Conservation (phyloP, 345 rosid genomes). For the Citrus cavaleriei region DNA sequence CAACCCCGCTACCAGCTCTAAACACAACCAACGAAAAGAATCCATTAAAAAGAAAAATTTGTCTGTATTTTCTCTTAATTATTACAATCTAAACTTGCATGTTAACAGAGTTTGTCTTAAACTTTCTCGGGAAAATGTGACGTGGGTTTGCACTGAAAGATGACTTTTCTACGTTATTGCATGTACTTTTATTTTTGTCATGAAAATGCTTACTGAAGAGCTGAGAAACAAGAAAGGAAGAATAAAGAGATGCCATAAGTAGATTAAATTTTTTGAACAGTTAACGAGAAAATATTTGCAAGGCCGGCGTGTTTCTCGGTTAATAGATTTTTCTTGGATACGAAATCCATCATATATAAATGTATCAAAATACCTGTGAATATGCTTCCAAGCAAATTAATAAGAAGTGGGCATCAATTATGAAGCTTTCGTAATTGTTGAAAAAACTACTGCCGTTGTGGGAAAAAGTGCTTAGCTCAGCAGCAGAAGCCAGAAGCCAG, state of each 20-base stretch:
- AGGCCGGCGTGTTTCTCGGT: background rate
- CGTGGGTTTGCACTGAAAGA: background rate
- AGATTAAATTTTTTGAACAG: background rate
- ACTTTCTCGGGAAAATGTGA: background rate
- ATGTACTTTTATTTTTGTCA: background rate
- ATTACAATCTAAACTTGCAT: no score
- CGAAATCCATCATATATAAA: background rate
- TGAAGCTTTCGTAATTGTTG: conserved; percentile 2
- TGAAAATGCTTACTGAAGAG: background rate
- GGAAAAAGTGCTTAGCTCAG: conserved; percentile 5
- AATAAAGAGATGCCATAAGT: background rate
- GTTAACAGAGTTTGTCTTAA: background rate
- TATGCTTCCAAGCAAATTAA: background rate
- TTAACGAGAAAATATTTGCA: background rate
- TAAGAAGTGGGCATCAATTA: background rate
- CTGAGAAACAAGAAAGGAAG: background rate
- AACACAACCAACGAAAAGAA: no score
- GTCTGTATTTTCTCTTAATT: no score
- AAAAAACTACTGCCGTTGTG: background rate
- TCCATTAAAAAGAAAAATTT: no score
- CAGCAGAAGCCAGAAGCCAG: background rate
- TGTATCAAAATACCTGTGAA: background rate
- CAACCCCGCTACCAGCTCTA: no score
- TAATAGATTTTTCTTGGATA: background rate
- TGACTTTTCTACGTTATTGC: background rate